Evolutionary conservation across 2,329 filamentous ascomycete species (phyloP), one percentile per base, ranked within the genome.

Genomic region (Coniochaeta hoffmannii): DNA sequence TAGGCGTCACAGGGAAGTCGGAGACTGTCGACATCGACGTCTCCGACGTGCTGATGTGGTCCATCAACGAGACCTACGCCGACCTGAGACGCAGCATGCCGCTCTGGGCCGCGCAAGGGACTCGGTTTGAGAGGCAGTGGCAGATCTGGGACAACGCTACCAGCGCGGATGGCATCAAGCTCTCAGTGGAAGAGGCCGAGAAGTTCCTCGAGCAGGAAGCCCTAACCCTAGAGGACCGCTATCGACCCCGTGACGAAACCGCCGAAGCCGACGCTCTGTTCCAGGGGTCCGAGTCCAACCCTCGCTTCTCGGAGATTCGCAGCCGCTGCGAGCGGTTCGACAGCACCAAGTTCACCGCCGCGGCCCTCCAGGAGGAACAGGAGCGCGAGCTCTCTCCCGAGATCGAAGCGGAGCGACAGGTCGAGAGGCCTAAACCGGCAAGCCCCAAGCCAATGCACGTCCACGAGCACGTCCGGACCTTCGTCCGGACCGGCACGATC

Each of bases 361-460:
- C 71, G 0, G 67, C 69, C 0, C 66, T 88, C 0, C 69, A 80
- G 2, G 84, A 89, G 61, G 87, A 90, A 56, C 84, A 89, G 59
- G 86, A 90, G 63, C 75, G 86, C 0, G 87, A 89, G 58, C 70
- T 90, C 0, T 74, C 81, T 0, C 83, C 82, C 0, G 86, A 90
- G 58, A 75, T 81, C 1, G 82, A 89, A 59, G 68, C 78, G 26
- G 82, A 89, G 61, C 70, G 75, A 1, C 69, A 87, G 51, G 60
- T 81, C 0, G 71, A 87, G 59, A 71, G 70, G 1, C 79, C 82
- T 0, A 62, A 65, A 0, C 56, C 66, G 0, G 70, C 72, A 1
- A 35, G 61, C 0, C 73, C 83, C 0, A 62, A 58, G 0, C 1
- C 9, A 0, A 80, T 86, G 49, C 2, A 0, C 0, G 11, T 84